These are phyloP conservation scores for Neophaeococcomyces mojaviensis DNA, from an alignment of 2,329 filamentous ascomycete genomes.

Conservation along the genomic window DNA sequence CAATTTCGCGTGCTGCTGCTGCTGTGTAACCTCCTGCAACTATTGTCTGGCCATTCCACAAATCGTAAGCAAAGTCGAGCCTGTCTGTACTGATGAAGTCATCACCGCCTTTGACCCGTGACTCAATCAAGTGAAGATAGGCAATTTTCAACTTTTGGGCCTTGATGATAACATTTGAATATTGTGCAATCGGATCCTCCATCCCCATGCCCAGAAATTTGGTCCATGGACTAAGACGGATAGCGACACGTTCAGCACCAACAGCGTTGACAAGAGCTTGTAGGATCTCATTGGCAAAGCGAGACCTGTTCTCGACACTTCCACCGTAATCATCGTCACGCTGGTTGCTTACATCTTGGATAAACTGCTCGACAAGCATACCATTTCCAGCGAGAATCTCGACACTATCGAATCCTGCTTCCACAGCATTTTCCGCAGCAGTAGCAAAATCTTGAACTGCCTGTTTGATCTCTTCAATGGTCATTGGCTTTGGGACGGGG, in stretches of 20 bases:
- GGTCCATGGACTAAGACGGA: slow-evolving; percentile 39
- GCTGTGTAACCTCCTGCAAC: slow-evolving; percentile 35
- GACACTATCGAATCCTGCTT: slow-evolving; percentile 48
- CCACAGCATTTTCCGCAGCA: slow-evolving; percentile 45
- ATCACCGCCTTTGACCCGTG: slow-evolving; percentile 39
- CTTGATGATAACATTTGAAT: slow-evolving; percentile 48
- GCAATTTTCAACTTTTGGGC: slow-evolving; percentile 48
- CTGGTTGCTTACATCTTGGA: slow-evolving; percentile 38
- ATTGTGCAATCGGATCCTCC: slow-evolving; percentile 56
- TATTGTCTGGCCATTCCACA: slow-evolving; percentile 37
- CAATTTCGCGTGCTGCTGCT: slow-evolving; percentile 32
- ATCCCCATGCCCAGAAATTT: slow-evolving; percentile 47
- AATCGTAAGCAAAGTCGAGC: slow-evolving; percentile 39
- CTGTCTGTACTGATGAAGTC: slow-evolving; percentile 27
- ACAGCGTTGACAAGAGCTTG: slow-evolving; percentile 36
- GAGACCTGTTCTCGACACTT: slow-evolving; percentile 43
- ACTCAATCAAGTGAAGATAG: slow-evolving; percentile 56
- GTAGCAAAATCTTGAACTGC: slow-evolving; percentile 36
- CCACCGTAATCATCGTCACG: slow-evolving; percentile 46
- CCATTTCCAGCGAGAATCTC: slow-evolving; percentile 47
- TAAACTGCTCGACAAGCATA: slow-evolving; percentile 46
- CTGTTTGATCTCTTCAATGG: slow-evolving; percentile 35
- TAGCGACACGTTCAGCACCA: slow-evolving; percentile 37
- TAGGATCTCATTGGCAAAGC: slow-evolving; percentile 48
- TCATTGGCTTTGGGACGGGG: slow-evolving; percentile 24